These are phyloP conservation scores for Epichloe coenophiala DNA, from an alignment of 2,329 filamentous ascomycete genomes.

Conservation along the genomic window DNA sequence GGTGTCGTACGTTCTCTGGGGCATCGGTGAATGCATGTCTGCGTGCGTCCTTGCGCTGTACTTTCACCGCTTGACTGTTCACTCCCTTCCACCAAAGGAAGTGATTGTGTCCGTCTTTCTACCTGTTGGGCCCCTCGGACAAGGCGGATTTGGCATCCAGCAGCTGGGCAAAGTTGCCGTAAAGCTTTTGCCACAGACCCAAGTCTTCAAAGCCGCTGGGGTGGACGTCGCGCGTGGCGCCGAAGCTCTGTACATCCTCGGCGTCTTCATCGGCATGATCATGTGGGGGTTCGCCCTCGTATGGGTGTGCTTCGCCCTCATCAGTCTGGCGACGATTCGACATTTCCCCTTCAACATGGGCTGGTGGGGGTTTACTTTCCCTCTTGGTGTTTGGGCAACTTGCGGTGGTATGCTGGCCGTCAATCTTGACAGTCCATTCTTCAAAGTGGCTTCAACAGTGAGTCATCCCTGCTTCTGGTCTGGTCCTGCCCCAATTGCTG, in stretches of 20 bases:
- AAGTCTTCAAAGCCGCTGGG: constrained; percentile 31
- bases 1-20: constrained; percentile 56
- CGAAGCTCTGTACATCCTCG: constrained; percentile 42
- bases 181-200: constrained; percentile 23
- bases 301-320: constrained; percentile 29
- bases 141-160: constrained; percentile 47
- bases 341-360: constrained; percentile 32
- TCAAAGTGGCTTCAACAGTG: constrained; percentile 26
- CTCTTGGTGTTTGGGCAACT: constrained; percentile 29
- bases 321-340: constrained; percentile 26
- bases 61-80: constrained; percentile 52
- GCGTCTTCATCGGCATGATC: constrained; percentile 30
- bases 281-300: constrained; percentile 32
- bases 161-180: constrained; percentile 36
- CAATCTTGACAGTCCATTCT: constrained; percentile 29
- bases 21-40: constrained; percentile 44
- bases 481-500: neutral
- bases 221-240: constrained; percentile 16
- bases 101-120: constrained; percentile 56
- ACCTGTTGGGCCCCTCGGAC: constrained; percentile 52
- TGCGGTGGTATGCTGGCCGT: constrained; percentile 25
- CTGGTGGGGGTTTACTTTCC: constrained; percentile 36
- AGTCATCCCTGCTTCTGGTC: constrained; percentile 1
- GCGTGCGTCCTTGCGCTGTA: constrained; percentile 53
- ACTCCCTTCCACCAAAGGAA: constrained; percentile 52